phyloP scores from a whole-genome alignment of 179 eudicot genomes.

The Nepenthes alata region DNA sequence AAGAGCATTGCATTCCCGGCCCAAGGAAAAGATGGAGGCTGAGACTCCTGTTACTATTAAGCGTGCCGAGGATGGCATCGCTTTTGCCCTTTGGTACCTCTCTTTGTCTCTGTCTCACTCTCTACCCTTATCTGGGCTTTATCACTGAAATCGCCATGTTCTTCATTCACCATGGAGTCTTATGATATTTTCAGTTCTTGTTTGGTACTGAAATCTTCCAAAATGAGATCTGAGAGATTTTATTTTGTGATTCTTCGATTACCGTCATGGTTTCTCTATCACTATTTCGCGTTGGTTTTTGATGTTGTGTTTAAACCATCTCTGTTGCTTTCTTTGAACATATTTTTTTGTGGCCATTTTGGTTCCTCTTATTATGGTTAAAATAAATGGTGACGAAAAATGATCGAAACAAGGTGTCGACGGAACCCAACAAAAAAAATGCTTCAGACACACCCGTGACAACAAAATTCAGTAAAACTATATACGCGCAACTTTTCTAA shows the following conservation, averaged over 20 bases:
- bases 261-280: background rate
- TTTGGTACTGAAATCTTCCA: background rate
- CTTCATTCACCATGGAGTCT: background rate
- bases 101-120: background rate
- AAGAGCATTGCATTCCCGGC: constrained; percentile 2
- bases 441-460: too few relatives aligned
- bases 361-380: too few relatives aligned
- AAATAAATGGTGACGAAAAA: background rate
- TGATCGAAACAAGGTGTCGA: background rate
- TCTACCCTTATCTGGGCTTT: too few relatives aligned
- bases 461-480: too few relatives aligned
- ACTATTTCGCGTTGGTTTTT: background rate
- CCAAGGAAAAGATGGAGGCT: constrained; percentile 50
- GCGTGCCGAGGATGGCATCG: constrained; percentile 87
- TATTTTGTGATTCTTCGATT: background rate
- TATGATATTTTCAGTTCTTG: background rate
- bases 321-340: too few relatives aligned
- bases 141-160: background rate
- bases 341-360: too few relatives aligned
- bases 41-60: constrained; percentile 41
- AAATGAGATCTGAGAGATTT: background rate
- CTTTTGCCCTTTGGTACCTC: constrained; percentile 65
- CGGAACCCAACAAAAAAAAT: too few relatives aligned
- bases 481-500: too few relatives aligned
- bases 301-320: too few relatives aligned